phyloP scores from a whole-genome alignment of 495 filamentous ascomycete species.

The Hypoxylon rickii region DNA sequence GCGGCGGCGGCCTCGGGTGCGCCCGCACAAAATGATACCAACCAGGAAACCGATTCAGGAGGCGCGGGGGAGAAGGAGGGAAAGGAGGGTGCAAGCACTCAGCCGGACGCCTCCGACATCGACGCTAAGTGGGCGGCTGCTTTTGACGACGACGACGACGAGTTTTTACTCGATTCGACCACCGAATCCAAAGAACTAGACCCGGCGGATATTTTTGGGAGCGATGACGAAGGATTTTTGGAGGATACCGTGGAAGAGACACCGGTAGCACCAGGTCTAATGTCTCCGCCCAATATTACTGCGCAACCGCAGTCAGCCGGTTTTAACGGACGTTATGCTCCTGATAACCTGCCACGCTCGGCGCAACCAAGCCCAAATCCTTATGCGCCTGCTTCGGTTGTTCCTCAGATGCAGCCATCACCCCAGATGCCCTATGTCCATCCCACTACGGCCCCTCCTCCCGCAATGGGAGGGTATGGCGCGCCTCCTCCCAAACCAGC shows the following conservation, averaged over 20 bases:
- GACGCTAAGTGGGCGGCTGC: conserved; percentile 84
- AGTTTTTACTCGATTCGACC: conserved; percentile 47
- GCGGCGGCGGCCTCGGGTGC: conserved; percentile 22
- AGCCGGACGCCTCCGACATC: conserved; percentile 52
- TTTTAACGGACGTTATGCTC: conserved; percentile 45
- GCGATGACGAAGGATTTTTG: conserved; percentile 75
- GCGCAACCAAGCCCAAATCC: conserved; percentile 40
- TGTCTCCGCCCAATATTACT: conserved; percentile 27
- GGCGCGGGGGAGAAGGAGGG: conserved; percentile 21
- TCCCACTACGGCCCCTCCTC: conserved; percentile 48
- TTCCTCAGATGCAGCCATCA: conserved; percentile 31
- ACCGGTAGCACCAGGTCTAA: conserved; percentile 14
- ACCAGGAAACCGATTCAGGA: conserved; percentile 42
- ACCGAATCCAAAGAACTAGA: conserved; percentile 49
- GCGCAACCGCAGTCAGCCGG: conserved; percentile 38
- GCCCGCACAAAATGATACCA: conserved; percentile 21
- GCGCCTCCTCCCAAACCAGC: conserved; percentile 43
- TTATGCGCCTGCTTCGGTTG: conserved; percentile 38
- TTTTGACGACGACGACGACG: conserved; percentile 76
- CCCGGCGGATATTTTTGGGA: conserved; percentile 63
- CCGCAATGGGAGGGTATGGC: conserved; percentile 46
- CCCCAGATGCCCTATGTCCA: conserved; percentile 43
- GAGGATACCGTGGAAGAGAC: conserved; percentile 56
- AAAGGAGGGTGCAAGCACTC: conserved; percentile 22
- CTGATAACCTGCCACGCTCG: conserved; percentile 35